Percentiles rank a stretch among this genome's conserved stretches.
These are phyloP conservation scores for Lithohypha guttulata DNA, from an alignment of 2,329 filamentous ascomycete species.

Conservation along the genomic window DNA sequence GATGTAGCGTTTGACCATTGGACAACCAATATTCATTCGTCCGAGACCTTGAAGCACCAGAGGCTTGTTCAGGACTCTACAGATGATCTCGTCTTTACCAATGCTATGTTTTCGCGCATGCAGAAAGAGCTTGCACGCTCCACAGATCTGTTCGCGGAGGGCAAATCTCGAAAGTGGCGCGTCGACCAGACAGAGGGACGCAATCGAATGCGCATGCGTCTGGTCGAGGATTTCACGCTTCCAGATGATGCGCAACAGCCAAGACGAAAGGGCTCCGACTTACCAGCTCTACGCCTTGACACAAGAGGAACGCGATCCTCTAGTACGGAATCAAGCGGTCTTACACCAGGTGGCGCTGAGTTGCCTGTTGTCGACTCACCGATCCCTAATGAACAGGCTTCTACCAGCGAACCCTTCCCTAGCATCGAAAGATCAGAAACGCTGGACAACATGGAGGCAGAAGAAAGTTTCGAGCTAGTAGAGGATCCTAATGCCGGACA, in stretches of 20 bases:
- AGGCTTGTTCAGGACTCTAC: slow-evolving; percentile 84
- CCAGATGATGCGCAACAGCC: slow-evolving; percentile 56
- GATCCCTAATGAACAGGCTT: slow-evolving; percentile 7
- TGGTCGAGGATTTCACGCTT: slow-evolving; percentile 56
- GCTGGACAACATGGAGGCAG: slow-evolving; percentile 40
- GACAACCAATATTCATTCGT: slow-evolving; percentile 90
- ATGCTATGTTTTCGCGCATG: slow-evolving; percentile 65
- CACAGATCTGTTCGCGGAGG: slow-evolving; percentile 66
- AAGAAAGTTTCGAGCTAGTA: slow-evolving; percentile 92
- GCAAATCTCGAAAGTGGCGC: slow-evolving; percentile 64
- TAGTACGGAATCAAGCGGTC: slow-evolving; percentile 32
- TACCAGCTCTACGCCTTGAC: slow-evolving; percentile 36
- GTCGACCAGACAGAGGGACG: slow-evolving; percentile 91
- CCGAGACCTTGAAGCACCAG: slow-evolving; percentile 86
- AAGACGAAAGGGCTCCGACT: slow-evolving; percentile 59
- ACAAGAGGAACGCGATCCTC: slow-evolving; percentile 32
- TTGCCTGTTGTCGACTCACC: slow-evolving; percentile 12
- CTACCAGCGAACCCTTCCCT: slow-evolving; percentile 22
- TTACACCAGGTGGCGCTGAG: slow-evolving; percentile 25
- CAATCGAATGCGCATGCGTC: slow-evolving; percentile 83
- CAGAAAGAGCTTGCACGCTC: slow-evolving; percentile 67
- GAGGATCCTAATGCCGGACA: slow-evolving; percentile 81
- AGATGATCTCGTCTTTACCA: slow-evolving; percentile 71
- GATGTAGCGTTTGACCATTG: slow-evolving; percentile 79
- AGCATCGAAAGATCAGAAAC: slow-evolving; percentile 25